Percentiles rank a stretch among this genome's conserved stretches.
Evolutionary conservation across 768 basidiomycete species (phyloP).

Genomic region (Suillus hirtellus): DNA sequence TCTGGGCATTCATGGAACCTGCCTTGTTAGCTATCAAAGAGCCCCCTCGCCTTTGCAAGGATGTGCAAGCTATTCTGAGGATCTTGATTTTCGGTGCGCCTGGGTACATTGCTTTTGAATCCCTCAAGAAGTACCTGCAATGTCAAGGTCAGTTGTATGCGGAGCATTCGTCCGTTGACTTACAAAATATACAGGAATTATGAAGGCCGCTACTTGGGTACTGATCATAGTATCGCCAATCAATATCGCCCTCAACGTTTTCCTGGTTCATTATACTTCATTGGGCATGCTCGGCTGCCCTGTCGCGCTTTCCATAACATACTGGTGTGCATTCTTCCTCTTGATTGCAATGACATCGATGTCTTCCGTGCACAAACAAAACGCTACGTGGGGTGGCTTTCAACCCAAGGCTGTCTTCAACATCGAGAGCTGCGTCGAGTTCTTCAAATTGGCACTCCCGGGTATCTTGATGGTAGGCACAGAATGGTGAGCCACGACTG

Average conservation of each 20-base stretch:
- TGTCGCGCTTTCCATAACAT: constrained; percentile 64
- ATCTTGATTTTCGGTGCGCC: constrained; percentile 66
- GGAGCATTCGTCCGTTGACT: background rate
- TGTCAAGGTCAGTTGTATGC: constrained; percentile 58
- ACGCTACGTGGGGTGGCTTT: constrained; percentile 67
- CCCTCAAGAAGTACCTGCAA: constrained; percentile 77
- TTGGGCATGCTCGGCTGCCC: constrained; percentile 70
- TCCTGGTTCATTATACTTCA: constrained; percentile 61
- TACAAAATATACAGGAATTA: constrained; percentile 53
- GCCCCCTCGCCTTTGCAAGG: constrained; percentile 50
- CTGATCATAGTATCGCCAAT: constrained; percentile 64
- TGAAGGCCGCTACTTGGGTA: constrained; percentile 68
- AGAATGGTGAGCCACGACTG: constrained; percentile 57
- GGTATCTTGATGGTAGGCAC: constrained; percentile 80
- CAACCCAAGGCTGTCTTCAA: constrained; percentile 48
- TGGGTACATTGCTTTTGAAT: constrained; percentile 75
- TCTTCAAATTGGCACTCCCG: constrained; percentile 70
- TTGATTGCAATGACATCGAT: constrained; percentile 49
- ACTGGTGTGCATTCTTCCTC: constrained; percentile 64
- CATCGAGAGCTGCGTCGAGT: constrained; percentile 48
- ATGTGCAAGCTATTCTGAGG: constrained; percentile 67
- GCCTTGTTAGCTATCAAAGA: constrained; percentile 66
- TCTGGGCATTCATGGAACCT: constrained; percentile 68
- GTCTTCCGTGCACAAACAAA: constrained; percentile 53
- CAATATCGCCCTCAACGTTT: constrained; percentile 60